phyloP scores from a whole-genome alignment of 2,329 filamentous ascomycete species.

The Colletotrichum godetiae region DNA sequence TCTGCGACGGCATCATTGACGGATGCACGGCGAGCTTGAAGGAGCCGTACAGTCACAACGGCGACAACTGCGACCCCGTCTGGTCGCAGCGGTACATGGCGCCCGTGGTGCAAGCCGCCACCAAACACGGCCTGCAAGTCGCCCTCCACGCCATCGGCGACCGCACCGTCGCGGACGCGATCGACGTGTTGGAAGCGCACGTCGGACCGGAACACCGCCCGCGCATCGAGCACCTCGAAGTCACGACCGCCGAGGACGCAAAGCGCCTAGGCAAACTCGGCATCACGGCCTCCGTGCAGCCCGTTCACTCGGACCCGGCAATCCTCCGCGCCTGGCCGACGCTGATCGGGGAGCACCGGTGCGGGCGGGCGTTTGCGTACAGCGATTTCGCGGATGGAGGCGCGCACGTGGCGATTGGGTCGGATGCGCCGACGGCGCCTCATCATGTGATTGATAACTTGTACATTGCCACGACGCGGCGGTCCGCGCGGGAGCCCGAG shows the following conservation, averaged over 20 bases:
- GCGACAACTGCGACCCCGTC: conserved; percentile 58
- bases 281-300: conserved; percentile 70
- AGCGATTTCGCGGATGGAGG: conserved; percentile 68
- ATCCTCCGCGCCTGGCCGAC: conserved; percentile 71
- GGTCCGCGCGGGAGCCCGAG: conserved; percentile 55
- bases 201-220: conserved; percentile 62
- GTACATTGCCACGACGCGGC: conserved; percentile 69
- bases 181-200: conserved; percentile 64
- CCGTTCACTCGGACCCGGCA: conserved; percentile 70
- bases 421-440: conserved; percentile 70
- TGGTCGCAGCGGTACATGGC: conserved; percentile 66
- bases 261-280: conserved; percentile 66
- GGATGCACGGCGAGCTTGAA: conserved; percentile 66
- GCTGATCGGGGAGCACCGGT: conserved; percentile 64
- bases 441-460: conserved; percentile 65
- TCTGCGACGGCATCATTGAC: conserved; percentile 68
- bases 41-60: conserved; percentile 62
- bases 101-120: conserved; percentile 59
- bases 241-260: conserved; percentile 66
- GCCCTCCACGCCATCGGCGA: conserved; percentile 76
- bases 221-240: conserved; percentile 74
- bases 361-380: conserved; percentile 72
- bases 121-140: conserved; percentile 62
- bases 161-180: conserved; percentile 64
- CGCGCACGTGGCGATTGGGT: conserved; percentile 66